These are phyloP conservation scores for Aureobasidium melanogenum DNA, from an alignment of 2,329 filamentous ascomycete genomes.

Conservation along the genomic window DNA sequence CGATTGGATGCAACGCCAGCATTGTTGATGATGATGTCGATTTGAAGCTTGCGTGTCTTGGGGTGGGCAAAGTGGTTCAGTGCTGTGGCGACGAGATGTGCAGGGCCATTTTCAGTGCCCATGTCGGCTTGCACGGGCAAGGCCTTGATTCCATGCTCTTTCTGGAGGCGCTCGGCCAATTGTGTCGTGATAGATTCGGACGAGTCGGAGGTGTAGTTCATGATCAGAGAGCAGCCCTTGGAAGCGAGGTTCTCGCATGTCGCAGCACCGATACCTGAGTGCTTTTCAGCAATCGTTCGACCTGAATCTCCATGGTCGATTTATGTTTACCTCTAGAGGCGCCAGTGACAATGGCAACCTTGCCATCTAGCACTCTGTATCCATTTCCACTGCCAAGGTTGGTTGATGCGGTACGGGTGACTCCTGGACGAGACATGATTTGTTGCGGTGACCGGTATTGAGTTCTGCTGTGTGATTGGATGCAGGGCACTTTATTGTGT, in stretches of 20 bases:
- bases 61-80: constrained; percentile 50
- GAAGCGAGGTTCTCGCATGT: constrained; percentile 61
- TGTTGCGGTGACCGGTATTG: background rate
- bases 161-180: constrained; percentile 48
- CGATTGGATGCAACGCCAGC: constrained; percentile 63
- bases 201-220: constrained; percentile 62
- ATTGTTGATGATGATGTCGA: constrained; percentile 85
- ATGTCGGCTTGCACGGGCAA: constrained; percentile 64
- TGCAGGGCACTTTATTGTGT: background rate
- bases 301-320: background rate
- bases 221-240: constrained; percentile 60
- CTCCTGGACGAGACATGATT: constrained; percentile 30
- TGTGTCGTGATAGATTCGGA: constrained; percentile 44
- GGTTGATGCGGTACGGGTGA: constrained; percentile 30
- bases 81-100: constrained; percentile 49
- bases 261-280: constrained; percentile 58
- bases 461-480: background rate
- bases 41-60: constrained; percentile 49
- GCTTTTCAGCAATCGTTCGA: background rate
- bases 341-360: constrained; percentile 71
- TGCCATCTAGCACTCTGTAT: constrained; percentile 49
- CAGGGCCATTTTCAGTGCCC: constrained; percentile 51
- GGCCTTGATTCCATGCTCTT: constrained; percentile 51
- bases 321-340: constrained; percentile 58
- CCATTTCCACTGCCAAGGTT: constrained; percentile 27